Percentiles rank a stretch among this genome's conserved stretches.
These are phyloP conservation scores for Leishmania major DNA, from an alignment of 208 protist genomes.

Conservation along the genomic window DNA sequence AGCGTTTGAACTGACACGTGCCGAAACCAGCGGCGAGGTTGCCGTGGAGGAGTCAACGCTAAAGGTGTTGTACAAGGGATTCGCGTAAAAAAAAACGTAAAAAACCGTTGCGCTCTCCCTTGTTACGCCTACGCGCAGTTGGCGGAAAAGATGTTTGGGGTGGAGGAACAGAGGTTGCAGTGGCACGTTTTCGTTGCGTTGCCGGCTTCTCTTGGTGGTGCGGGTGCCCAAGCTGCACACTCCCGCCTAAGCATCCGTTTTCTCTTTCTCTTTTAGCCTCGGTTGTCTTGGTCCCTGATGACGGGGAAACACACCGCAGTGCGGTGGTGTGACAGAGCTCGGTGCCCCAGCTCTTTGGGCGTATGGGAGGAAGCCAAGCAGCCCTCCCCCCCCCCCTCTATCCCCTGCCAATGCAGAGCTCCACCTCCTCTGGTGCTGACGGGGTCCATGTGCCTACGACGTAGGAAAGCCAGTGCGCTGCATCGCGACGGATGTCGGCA, in stretches of 20 bases:
- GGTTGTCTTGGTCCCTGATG: too few species aligned
- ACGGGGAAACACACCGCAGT: neutral
- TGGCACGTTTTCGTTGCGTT: neutral
- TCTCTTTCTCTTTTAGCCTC: neutral
- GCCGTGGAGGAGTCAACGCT: slow-evolving; percentile 75
- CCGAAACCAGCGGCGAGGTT: slow-evolving; percentile 67
- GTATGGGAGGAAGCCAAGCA: neutral
- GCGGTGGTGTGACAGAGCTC: neutral
- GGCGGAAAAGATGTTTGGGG: neutral
- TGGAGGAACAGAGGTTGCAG: neutral
- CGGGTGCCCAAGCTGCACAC: neutral
- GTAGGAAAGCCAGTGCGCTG: neutral
- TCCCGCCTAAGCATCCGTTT: neutral
- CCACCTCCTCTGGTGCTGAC: neutral
- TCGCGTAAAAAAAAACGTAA: slow-evolving; percentile 32
- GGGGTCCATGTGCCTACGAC: neutral
- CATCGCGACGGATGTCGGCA: neutral
- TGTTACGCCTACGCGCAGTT: neutral
- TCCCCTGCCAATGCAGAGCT: neutral
- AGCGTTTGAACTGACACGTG: slow-evolving; percentile 70
- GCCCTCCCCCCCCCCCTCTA: neutral
- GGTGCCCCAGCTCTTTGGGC: too few species aligned
- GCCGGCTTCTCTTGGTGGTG: neutral
- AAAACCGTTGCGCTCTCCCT: neutral
- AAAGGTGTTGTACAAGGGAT: slow-evolving; percentile 77